Percentiles rank a stretch among this genome's conserved stretches.
These are phyloP conservation scores for Fagopyrum tataricum DNA, from an alignment of 148 eudicot species.

Conservation along the genomic window DNA sequence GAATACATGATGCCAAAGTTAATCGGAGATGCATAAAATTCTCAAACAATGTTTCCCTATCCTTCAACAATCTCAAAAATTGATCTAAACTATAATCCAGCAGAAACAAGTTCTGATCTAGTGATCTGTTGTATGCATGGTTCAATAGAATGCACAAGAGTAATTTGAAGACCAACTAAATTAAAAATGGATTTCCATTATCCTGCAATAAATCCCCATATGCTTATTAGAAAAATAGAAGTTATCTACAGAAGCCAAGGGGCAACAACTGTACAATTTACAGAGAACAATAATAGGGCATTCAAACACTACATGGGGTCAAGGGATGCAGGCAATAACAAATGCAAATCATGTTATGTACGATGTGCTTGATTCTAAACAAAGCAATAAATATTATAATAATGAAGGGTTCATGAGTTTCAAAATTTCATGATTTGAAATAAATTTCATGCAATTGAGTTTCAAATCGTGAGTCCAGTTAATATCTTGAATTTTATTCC, in stretches of 20 bases:
- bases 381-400: background rate
- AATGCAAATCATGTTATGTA: background rate
- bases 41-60: background rate
- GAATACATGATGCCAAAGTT: background rate
- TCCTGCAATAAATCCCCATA: background rate
- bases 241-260: background rate
- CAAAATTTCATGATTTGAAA: background rate
- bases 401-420: background rate
- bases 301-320: background rate
- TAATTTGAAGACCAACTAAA: background rate
- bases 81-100: background rate
- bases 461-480: background rate
- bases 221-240: background rate
- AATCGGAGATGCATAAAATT: background rate
- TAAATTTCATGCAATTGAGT: background rate
- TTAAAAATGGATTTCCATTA: background rate
- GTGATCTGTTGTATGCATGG: background rate
- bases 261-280: background rate
- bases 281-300: background rate
- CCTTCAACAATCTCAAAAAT: conserved; percentile 5
- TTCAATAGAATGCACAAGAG: background rate
- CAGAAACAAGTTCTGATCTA: background rate
- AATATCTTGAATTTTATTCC: background rate
- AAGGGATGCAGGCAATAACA: conserved; percentile 6
- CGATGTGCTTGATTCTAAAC: background rate